Percentiles rank a stretch among this genome's conserved stretches.
Evolutionary conservation across 2,329 filamentous ascomycete genomes (phyloP).

Genomic region (Fusarium nisikadoi): DNA sequence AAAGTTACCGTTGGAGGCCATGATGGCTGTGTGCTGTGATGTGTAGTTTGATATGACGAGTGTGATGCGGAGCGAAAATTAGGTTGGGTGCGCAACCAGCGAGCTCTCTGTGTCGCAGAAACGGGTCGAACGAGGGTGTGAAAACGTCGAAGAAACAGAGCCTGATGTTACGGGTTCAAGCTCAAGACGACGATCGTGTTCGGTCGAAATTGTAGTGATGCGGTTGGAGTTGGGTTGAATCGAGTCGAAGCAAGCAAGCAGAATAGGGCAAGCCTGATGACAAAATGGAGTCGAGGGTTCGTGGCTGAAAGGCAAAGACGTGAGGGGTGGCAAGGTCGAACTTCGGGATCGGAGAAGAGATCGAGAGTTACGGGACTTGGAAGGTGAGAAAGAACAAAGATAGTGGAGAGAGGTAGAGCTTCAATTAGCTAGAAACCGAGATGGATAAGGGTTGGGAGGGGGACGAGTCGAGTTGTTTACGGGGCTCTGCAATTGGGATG

Average conservation of each 20-base stretch:
- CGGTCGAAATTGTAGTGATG: slow-evolving; percentile 19
- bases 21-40: slow-evolving; percentile 48
- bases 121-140: slow-evolving; percentile 12
- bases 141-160: slow-evolving; percentile 21
- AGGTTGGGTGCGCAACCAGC: slow-evolving; percentile 32
- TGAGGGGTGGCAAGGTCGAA: slow-evolving; percentile 41
- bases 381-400: slow-evolving; percentile 27
- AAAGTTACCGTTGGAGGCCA: slow-evolving; percentile 69
- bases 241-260: slow-evolving; percentile 22
- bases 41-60: slow-evolving; percentile 22
- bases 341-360: slow-evolving; percentile 12
- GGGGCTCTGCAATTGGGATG: slow-evolving; percentile 26
- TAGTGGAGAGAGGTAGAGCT: slow-evolving; percentile 19
- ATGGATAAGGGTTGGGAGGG: slow-evolving; percentile 9
- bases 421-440: slow-evolving; percentile 21
- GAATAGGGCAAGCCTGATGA: slow-evolving; percentile 39
- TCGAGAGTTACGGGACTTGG: slow-evolving; percentile 19
- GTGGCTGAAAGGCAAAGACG: slow-evolving; percentile 36
- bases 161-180: not conserved
- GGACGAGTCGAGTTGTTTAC: slow-evolving; percentile 23
- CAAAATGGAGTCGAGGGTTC: slow-evolving; percentile 38
- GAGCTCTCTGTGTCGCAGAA: slow-evolving; percentile 33
- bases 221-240: not conserved
- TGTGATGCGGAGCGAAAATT: slow-evolving; percentile 35
- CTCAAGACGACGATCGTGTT: slow-evolving; percentile 30